Evolutionary conservation across 768 basidiomycete species (phyloP), one percentile per base, ranked within the genome.

Genomic region (Sporobolomyces pararoseus): DNA sequence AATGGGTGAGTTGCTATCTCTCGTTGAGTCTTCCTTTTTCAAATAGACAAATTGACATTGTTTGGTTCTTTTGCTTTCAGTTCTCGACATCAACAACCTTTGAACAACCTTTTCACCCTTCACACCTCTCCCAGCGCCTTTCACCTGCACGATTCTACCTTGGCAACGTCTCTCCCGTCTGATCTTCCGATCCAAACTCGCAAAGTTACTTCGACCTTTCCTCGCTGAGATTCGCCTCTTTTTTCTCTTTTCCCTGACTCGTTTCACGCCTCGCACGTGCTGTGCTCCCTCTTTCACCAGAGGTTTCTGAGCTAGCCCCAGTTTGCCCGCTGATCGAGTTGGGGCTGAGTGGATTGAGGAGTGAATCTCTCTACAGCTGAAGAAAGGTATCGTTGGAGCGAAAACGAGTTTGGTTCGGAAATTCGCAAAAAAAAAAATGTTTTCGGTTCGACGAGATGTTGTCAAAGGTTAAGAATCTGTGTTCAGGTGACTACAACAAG

Each of bases 301-400:
- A 9, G 44, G n/a, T n/a, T 47, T n/a, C 23, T 34, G 59, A 61
- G 59, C 59, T 61, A 61, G 59, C 44, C 59, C 59, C 31, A 61
- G 59, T 61, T 61, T 32, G 59, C 59, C 29, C 29, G 59, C 21
- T 23, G 58, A 57, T n/a, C 9, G 27, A 47, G n/a, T n/a, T n/a
- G n/a, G n/a, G n/a, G n/a, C n/a, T n/a, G n/a, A 46, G 27, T 14
- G 14, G 44, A 9, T 21, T 31, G 14, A n/a, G 5, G 13, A 23
- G 23, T 27, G 32, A 32, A 5, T 35, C 21, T 21, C 9, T 29
- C 37, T 7, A n/a, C 17, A 46, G 58, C 58, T 60, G 58, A 60
- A 23, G 42, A 46, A 47, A n/a, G 21, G 4, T 23, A 27, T 42
- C 57, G 7, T 21, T 7, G 27, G 19, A 17, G 39, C 9, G 35